Percentiles rank a stretch among this genome's conserved stretches.
Conservation (phyloP, 1,139 yeast species). For the Candida tetrigidarum region DNA sequence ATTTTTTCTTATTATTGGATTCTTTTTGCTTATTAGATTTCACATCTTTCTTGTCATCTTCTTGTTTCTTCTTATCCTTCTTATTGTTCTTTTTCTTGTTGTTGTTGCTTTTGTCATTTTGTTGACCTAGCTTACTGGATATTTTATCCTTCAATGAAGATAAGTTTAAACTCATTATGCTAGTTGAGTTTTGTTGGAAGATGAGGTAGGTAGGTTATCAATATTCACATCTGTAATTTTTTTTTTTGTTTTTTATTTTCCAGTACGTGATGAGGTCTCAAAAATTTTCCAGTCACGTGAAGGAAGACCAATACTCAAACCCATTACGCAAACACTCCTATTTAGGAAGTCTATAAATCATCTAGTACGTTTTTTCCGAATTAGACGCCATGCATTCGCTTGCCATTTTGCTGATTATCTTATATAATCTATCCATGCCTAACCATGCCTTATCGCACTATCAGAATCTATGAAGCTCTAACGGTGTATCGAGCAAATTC, state of each 20-base stretch:
- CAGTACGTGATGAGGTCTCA: slow-evolving; percentile 3
- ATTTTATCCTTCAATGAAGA: slow-evolving; percentile 63
- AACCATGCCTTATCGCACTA: no score
- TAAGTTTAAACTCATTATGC: slow-evolving; percentile 37
- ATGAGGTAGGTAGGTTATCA: no score
- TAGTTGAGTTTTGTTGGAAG: background rate
- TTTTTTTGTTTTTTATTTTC: slow-evolving; percentile 3
- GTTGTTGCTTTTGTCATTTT: slow-evolving; percentile 14
- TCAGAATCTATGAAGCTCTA: no score
- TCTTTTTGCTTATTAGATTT: slow-evolving; percentile 17
- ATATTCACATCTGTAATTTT: background rate
- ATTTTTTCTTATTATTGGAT: slow-evolving; percentile 4
- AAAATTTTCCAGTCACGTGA: slow-evolving; percentile 1
- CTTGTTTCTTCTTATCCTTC: slow-evolving; percentile 20
- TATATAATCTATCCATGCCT: background rate
- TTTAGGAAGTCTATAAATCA: slow-evolving; percentile 1
- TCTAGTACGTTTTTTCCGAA: background rate
- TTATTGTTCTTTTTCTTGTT: slow-evolving; percentile 23
- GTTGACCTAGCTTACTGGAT: slow-evolving; percentile 44
- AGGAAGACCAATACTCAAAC: background rate
- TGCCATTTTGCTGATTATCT: background rate
- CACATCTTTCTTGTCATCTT: slow-evolving; percentile 20
- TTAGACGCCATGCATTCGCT: slow-evolving; percentile 1
- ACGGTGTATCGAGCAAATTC: no score
- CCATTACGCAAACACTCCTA: background rate